Evolutionary conservation across 2,329 filamentous ascomycete species (phyloP), one percentile per base, ranked within the genome.

Genomic region (Fusarium albidum): DNA sequence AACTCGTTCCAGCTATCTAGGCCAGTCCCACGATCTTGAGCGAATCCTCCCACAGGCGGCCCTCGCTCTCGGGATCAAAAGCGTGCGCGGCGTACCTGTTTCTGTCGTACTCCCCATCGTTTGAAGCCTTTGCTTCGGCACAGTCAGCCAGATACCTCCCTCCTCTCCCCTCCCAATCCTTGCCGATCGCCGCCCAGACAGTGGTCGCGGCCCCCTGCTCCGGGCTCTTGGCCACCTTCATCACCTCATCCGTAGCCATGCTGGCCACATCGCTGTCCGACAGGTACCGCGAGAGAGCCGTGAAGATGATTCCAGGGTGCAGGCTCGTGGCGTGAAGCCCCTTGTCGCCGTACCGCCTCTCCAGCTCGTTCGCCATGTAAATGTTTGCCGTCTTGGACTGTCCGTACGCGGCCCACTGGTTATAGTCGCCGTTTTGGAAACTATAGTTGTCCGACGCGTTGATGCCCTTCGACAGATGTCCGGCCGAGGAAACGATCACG

Each of bases 351-450:
- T 51, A 51, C 9, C 40, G 18, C 9, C 48, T 17, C 33, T 51
- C 48, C 6, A 51, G 27, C 18, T 51, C 48, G 34, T 39, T 51
- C 26, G 48, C 75, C 61, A 79, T 76, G 56, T 74, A 79, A 18
- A 83, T 74, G 56, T 79, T 82, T n/a, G 81, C 79, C 2, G 75
- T 73, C 61, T 84, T 85, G 37, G 71, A 69, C 57, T 81, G 75
- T 0, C 72, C 76, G 57, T 84, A 84, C 0, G 76, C 71, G 2
- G 55, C 47, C 51, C 66, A 71, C 0, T 69, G 69, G 8, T 73
- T 31, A 15, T 61, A 63, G n/a, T 26, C 34, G 9, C 49, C 50
- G 3, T 55, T 55, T 3, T 65, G 43, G 25, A 63, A 59, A n/a
- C 62, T 63, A 46, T 59, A 51, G 17, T 52, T 44, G 31, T 55